Conservation (phyloP, 139 green algal genomes). For the Parachlorella kessleri region DNA sequence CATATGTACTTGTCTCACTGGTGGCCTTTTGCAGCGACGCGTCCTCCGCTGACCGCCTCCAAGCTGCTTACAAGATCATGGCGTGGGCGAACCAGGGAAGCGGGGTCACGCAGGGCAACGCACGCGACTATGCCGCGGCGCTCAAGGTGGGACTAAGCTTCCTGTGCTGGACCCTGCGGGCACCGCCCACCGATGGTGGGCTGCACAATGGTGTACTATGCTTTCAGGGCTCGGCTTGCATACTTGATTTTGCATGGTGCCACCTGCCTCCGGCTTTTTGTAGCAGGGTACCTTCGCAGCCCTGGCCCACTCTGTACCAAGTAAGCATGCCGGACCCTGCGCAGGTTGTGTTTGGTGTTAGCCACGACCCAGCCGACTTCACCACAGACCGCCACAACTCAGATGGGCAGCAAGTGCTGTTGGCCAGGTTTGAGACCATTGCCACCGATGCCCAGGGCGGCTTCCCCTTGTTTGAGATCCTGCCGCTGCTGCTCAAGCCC, state of each 20-base stretch:
- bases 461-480: conserved; percentile 23
- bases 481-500: conserved; percentile 34
- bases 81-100: conserved; percentile 39
- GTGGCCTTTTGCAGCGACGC: conserved; percentile 21
- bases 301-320: background rate
- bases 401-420: conserved; percentile 20
- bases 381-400: background rate
- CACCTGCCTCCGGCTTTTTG: background rate
- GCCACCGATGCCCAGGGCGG: conserved; percentile 10
- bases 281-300: too few relatives aligned
- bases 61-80: conserved; percentile 34
- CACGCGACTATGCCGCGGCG: conserved; percentile 28
- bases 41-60: background rate
- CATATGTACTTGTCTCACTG: background rate
- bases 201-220: background rate
- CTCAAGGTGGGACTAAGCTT: conserved; percentile 17
- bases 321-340: background rate
- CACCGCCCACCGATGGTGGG: background rate
- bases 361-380: conserved; percentile 17
- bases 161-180: background rate
- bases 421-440: conserved; percentile 22
- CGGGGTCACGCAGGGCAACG: conserved; percentile 39
- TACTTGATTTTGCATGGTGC: background rate
- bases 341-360: conserved; percentile 24
- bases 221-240: background rate